Evolutionary conservation across 768 basidiomycete genomes (phyloP), one percentile per base, ranked within the genome.

Genomic region (Boletus rubroflammeus): DNA sequence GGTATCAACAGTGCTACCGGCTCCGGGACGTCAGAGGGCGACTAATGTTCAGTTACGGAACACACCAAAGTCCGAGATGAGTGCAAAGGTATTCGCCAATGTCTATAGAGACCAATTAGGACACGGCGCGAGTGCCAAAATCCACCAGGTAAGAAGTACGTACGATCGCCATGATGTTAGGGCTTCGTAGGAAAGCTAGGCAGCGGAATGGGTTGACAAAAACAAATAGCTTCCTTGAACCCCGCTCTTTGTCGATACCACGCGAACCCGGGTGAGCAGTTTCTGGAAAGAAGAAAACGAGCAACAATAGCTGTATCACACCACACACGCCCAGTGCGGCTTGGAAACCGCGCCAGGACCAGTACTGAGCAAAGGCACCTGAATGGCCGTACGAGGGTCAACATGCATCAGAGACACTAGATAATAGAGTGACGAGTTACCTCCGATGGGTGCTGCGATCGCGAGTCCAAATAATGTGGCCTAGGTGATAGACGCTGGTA

Each of bases 281-380:
- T 60, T 89, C 87, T 0, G 86, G 86, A n/a, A 86, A 76, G 49
- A 75, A 76, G 3, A 77, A 39, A 1, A 64, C 46, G 31, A 86
- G 72, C 6, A 71, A 55, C 6, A 76, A 7, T 34, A 81, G 72
- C 2, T 73, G 70, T 1, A 76, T 14, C 0, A 79, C 35, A 2
- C 77, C 78, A 36, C 72, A 65, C 0, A 73, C 35, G 3, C 77
- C 78, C 1, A 88, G 54, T 0, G 62, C 60, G 8, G 68, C 62
- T 62, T 89, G 85, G 66, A 85, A 78, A 4, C 75, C 56, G 0
- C 87, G 77, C 86, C 88, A 90, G 0, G 86, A 87, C 32, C 75
- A 76, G 57, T 85, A 86, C 49, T 84, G 73, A 0, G 85, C 76
- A 0, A 76, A 72, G 26, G 76, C 48, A 14, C 82, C 82, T 81